Percentiles rank a stretch among this genome's conserved stretches.
Conservation (phyloP, 257 asterid genomes). For the Cruciata laevipes region DNA sequence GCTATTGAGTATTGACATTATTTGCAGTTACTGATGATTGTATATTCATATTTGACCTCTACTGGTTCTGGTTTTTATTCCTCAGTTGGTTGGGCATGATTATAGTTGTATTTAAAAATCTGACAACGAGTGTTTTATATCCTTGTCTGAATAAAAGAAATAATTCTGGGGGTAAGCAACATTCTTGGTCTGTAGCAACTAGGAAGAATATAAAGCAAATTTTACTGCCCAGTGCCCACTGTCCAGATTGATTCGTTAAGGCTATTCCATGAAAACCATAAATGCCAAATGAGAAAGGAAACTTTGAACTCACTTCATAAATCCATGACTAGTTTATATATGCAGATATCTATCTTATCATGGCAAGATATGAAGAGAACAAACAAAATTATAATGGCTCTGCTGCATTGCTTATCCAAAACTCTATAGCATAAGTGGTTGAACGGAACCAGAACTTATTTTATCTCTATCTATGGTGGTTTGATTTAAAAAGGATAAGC, state of each 20-base stretch:
- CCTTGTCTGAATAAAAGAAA: not conserved
- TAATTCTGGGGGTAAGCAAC: not conserved
- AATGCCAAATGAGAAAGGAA: not conserved
- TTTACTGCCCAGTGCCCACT: not conserved
- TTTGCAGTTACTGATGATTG: not conserved
- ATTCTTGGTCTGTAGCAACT: not conserved
- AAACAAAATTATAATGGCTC: not conserved
- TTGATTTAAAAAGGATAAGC: not conserved
- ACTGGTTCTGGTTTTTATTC: not conserved
- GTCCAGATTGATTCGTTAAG: not conserved
- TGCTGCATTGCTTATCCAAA: not conserved
- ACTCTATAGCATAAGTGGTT: not conserved
- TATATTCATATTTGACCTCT: not conserved
- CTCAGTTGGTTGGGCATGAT: not conserved
- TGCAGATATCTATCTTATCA: not conserved
- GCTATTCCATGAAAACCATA: not conserved
- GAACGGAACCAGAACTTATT: too few relatives aligned
- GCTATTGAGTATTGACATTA: not conserved
- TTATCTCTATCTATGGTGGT: not conserved
- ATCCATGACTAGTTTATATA: not conserved
- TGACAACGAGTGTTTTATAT: not conserved
- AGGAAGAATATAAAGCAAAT: not conserved
- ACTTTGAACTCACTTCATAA: not conserved
- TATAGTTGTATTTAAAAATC: not conserved
- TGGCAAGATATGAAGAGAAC: not conserved